phyloP scores from a whole-genome alignment of 2,329 filamentous ascomycete genomes.

The Uncinocarpus reesii region DNA sequence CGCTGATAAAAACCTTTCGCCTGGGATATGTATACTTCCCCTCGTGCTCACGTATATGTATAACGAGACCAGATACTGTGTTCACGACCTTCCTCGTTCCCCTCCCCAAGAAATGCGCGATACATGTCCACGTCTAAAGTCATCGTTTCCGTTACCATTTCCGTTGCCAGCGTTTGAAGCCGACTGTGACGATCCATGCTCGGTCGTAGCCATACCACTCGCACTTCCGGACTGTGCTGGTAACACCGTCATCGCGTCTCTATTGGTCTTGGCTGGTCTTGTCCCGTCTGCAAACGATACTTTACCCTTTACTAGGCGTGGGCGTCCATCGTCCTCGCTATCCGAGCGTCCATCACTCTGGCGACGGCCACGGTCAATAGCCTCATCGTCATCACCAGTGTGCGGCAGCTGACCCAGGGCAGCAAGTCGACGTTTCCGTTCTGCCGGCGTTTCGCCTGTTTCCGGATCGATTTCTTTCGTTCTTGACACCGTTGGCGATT shows the following conservation, averaged over 20 bases:
- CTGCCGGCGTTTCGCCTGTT: slow-evolving; percentile 37
- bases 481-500: neutral
- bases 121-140: slow-evolving; percentile 20
- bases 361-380: slow-evolving; percentile 19
- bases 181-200: slow-evolving; percentile 12
- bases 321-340: slow-evolving; percentile 23
- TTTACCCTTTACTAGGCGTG: slow-evolving; percentile 21
- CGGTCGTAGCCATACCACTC: neutral
- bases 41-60: too few species aligned
- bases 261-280: slow-evolving; percentile 22
- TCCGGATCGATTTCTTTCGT: slow-evolving; percentile 17
- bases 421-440: slow-evolving; percentile 38
- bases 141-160: slow-evolving; percentile 17
- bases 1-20: too few species aligned
- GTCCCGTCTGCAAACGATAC: slow-evolving; percentile 29
- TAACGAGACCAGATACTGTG: neutral
- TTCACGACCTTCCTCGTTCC: neutral
- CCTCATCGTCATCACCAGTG: slow-evolving; percentile 24
- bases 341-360: slow-evolving; percentile 18
- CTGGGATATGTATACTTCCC: too few species aligned
- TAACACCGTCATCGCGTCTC: slow-evolving; percentile 10
- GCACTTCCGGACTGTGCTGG: neutral
- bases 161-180: neutral
- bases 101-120: too few species aligned
- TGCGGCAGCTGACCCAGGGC: slow-evolving; percentile 31